phyloP scores from a whole-genome alignment of 305 asterid genomes.

The Rubia tinctorum region DNA sequence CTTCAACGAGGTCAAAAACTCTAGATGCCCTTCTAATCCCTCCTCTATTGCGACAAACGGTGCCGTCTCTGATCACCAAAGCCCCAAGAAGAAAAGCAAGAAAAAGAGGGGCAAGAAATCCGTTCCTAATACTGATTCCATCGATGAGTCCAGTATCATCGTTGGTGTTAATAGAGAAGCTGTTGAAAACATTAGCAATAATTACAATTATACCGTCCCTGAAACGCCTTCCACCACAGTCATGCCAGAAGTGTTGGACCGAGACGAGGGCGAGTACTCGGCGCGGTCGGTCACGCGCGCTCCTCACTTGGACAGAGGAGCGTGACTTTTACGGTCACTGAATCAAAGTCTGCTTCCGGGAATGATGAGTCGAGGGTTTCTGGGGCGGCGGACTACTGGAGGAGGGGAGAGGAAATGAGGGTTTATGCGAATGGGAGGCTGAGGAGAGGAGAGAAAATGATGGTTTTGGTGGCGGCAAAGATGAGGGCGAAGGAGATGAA shows the following conservation, averaged over 20 bases:
- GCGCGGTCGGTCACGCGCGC: constrained; percentile 37
- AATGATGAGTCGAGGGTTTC: constrained; percentile 44
- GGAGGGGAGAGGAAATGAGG: no score
- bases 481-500: no score
- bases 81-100: constrained; percentile 40
- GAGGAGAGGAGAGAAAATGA: no score
- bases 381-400: no score
- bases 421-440: no score
- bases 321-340: constrained; percentile 48
- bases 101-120: constrained; percentile 34
- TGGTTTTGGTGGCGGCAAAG: no score
- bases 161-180: constrained; percentile 30
- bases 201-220: constrained; percentile 14
- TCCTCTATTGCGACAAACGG: constrained; percentile 16
- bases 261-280: constrained; percentile 32
- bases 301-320: constrained; percentile 77
- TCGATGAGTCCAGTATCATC: constrained; percentile 20
- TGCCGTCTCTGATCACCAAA: constrained; percentile 19
- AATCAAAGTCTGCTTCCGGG: constrained; percentile 24
- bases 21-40: constrained; percentile 60
- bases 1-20: constrained; percentile 27
- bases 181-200: constrained; percentile 24
- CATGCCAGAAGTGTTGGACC: constrained; percentile 28
- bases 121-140: constrained; percentile 19
- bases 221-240: constrained; percentile 12